Evolutionary conservation across 2,329 filamentous ascomycete species (phyloP).

Genomic region (Fulvia fulva): DNA sequence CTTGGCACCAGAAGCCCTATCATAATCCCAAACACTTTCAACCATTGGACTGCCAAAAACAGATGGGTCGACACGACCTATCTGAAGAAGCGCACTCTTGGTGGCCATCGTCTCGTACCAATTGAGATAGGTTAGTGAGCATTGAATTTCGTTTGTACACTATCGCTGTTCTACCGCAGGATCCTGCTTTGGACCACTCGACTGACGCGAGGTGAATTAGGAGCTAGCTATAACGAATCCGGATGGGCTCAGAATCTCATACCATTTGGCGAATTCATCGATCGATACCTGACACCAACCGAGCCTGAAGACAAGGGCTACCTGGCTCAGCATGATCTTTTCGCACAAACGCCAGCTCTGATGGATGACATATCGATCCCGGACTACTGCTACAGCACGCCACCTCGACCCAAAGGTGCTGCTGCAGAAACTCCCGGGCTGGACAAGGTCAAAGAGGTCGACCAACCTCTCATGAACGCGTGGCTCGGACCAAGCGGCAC

Average conservation of each 20-base stretch:
- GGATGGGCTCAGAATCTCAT: slow-evolving; percentile 82
- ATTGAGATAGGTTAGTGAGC: slow-evolving; percentile 50
- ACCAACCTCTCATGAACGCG: slow-evolving; percentile 71
- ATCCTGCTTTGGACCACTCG: no score
- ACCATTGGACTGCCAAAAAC: slow-evolving; percentile 73
- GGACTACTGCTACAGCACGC: slow-evolving; percentile 75
- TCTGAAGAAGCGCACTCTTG: slow-evolving; percentile 68
- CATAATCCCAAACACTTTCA: slow-evolving; percentile 63
- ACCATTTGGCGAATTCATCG: slow-evolving; percentile 67
- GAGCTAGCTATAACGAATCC: slow-evolving; percentile 79
- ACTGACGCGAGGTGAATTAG: slow-evolving; percentile 51
- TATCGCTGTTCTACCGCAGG: neutral
- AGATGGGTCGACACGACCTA: slow-evolving; percentile 74
- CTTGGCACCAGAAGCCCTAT: slow-evolving; percentile 49
- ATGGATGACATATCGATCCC: slow-evolving; percentile 73
- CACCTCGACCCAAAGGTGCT: slow-evolving; percentile 48
- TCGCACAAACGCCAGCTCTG: slow-evolving; percentile 74
- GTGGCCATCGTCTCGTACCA: slow-evolving; percentile 67
- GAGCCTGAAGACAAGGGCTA: slow-evolving; percentile 57
- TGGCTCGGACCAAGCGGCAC: slow-evolving; percentile 90
- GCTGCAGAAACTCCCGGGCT: slow-evolving; percentile 23
- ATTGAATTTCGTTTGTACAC: slow-evolving; percentile 53
- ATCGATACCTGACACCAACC: slow-evolving; percentile 51
- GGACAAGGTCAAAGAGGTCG: slow-evolving; percentile 25
- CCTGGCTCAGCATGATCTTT: slow-evolving; percentile 85